Evolutionary conservation across 2,329 filamentous ascomycete genomes (phyloP), one percentile per base, ranked within the genome.

Genomic region (Rhynchosporium secalis): DNA sequence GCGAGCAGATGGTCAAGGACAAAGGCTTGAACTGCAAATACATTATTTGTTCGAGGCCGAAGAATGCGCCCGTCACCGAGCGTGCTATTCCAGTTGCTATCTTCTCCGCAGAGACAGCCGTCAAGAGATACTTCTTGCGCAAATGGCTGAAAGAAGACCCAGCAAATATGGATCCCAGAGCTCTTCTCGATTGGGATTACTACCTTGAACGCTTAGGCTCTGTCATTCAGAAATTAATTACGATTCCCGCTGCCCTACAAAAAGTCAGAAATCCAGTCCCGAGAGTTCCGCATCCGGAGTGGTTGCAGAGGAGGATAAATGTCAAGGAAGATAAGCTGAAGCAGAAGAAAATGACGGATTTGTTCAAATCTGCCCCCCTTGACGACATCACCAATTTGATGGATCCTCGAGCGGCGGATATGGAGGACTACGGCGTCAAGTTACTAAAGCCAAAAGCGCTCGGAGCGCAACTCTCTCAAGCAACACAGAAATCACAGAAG

Each of bases 21-120:
- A 99, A 98, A 76, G 95, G 95, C 3, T 77, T 99, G 70, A 99
- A 99, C 79, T 99, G 95, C 87, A 98, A 98, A 77, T 99, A 98
- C 76, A 97, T 99, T 75, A 97, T 99, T 72, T 96, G 93, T 57
- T 84, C 92, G 13, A 86, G 84, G 66, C 95, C 95, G 3, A 90
- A 87, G 72, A 91, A 91, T 72, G 91, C 94, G 0, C 94, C 95
- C 1, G 93, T 99, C 65, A 99, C 95, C 0, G 96, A 99, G 69
- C 85, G 95, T 71, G 95, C 95, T 28, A 85, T 99, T 63, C 95
- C 95, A 0, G 92, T 99, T 4, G 92, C 95, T 26, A 99, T 99
- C 65, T 98, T 99, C 76, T 97, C 95, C 0, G 92, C 95, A 0
- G 94, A 98, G 61, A 88, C 93, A 61, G 84, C 86, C 5, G 88